These are phyloP conservation scores for Stenogyne calaminthoides DNA, from an alignment of 305 asterid genomes.

Conservation along the genomic window DNA sequence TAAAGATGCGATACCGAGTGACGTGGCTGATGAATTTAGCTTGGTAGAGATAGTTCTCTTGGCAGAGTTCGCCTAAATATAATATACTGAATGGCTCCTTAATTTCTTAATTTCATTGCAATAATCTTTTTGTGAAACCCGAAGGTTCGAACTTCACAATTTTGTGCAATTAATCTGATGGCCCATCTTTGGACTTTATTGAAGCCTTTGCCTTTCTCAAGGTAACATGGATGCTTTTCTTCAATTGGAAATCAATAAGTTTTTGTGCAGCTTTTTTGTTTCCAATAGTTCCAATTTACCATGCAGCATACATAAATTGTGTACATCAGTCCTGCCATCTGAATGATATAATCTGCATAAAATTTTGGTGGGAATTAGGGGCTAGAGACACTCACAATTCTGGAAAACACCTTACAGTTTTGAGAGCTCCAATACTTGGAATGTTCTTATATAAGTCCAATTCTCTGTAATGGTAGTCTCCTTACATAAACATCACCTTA, in stretches of 20 bases:
- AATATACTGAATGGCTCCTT: background rate
- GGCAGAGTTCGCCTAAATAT: background rate
- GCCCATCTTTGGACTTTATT: background rate
- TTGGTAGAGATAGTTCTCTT: conserved; percentile 1
- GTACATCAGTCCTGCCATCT: conserved; percentile 8
- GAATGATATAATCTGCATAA: background rate
- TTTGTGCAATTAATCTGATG: background rate
- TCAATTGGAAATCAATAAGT: background rate
- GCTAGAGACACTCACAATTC: background rate
- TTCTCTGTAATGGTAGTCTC: background rate
- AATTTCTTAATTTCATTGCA: background rate
- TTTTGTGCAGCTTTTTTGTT: background rate
- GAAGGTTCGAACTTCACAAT: background rate
- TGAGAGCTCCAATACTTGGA: background rate
- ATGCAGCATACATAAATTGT: background rate
- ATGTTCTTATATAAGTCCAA: background rate
- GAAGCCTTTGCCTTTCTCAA: background rate
- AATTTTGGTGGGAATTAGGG: conserved; percentile 8
- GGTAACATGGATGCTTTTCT: background rate
- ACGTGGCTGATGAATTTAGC: conserved; percentile 1
- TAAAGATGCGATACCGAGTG: background rate
- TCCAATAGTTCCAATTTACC: background rate
- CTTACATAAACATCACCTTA: background rate
- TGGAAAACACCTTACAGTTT: background rate
- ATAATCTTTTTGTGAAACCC: background rate